Percentiles rank a stretch among this genome's conserved stretches.
Evolutionary conservation across 257 asterid genomes (phyloP).

Genomic region (Agastache rugosa): DNA sequence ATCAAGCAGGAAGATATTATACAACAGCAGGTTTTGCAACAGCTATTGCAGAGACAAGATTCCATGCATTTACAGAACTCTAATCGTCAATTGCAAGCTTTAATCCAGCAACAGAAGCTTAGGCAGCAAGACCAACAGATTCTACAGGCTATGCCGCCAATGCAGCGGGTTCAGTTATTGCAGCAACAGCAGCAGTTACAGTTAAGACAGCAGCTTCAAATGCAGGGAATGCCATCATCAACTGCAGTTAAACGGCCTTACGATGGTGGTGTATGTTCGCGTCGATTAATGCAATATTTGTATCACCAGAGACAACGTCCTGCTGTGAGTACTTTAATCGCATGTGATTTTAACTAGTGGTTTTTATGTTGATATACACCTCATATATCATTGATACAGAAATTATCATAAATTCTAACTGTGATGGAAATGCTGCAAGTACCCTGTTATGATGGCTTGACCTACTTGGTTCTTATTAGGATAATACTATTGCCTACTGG

Average conservation of each 20-base stretch:
- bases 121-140: slow-evolving; percentile 78
- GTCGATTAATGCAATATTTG: slow-evolving; percentile 88
- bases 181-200: slow-evolving; percentile 75
- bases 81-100: slow-evolving; percentile 76
- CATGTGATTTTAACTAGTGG: slow-evolving; percentile 6
- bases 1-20: slow-evolving; percentile 82
- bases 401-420: slow-evolving; percentile 7
- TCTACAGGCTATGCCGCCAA: slow-evolving; percentile 77
- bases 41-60: slow-evolving; percentile 72
- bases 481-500: slow-evolving; percentile 89
- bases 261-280: slow-evolving; percentile 87
- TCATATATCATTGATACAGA: slow-evolving; percentile 3
- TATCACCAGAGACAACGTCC: slow-evolving; percentile 96
- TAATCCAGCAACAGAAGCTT: slow-evolving; percentile 81
- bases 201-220: slow-evolving; percentile 67
- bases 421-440: background rate
- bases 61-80: slow-evolving; percentile 64
- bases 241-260: slow-evolving; percentile 66
- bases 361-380: background rate
- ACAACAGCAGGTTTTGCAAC: slow-evolving; percentile 88
- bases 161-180: slow-evolving; percentile 78
- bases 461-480: slow-evolving; percentile 50
- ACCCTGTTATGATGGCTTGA: slow-evolving; percentile 21
- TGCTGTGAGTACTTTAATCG: slow-evolving; percentile 60
- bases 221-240: slow-evolving; percentile 66